phyloP scores from a whole-genome alignment of 345 rosid genomes.

The Gossypium arboreum region DNA sequence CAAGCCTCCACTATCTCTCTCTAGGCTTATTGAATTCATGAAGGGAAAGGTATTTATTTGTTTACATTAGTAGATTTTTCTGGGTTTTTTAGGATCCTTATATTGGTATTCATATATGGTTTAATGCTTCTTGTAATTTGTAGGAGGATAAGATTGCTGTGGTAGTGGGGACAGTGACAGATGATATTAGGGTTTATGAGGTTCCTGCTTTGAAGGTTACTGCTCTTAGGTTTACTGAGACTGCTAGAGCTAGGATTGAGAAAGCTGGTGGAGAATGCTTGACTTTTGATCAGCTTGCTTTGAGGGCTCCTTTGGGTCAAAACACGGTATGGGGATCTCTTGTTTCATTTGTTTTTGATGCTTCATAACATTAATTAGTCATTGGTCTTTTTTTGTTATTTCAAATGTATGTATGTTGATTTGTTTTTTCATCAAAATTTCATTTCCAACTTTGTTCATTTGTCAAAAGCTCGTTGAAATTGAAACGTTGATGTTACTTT shows the following conservation, averaged over 20 bases:
- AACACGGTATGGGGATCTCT: conserved; percentile 64
- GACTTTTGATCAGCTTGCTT: conserved; percentile 93
- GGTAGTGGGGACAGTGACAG: conserved; percentile 82
- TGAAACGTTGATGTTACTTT: not conserved
- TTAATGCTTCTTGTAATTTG: not conserved
- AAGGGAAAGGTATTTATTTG: conserved; percentile 56
- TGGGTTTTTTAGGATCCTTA: not conserved
- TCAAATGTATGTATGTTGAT: not conserved
- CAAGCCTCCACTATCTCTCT: conserved; percentile 86
- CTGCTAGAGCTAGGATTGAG: conserved; percentile 89
- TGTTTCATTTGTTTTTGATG: not conserved
- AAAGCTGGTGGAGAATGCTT: conserved; percentile 98
- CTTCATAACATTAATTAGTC: not conserved
- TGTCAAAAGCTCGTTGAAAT: not conserved
- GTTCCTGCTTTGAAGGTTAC: conserved; percentile 79
- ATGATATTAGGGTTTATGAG: conserved; percentile 81
- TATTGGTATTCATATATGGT: not conserved
- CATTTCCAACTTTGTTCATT: not conserved
- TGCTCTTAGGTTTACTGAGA: conserved; percentile 89
- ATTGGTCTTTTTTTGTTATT: not conserved
- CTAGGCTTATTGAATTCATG: conserved; percentile 58
- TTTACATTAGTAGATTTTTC: not conserved
- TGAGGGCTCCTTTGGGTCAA: conserved; percentile 92
- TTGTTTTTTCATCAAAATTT: not conserved
- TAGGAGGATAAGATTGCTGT: conserved; percentile 86